phyloP scores from a whole-genome alignment of 169 alveolate genomes.

The Eimeria falciformis region DNA sequence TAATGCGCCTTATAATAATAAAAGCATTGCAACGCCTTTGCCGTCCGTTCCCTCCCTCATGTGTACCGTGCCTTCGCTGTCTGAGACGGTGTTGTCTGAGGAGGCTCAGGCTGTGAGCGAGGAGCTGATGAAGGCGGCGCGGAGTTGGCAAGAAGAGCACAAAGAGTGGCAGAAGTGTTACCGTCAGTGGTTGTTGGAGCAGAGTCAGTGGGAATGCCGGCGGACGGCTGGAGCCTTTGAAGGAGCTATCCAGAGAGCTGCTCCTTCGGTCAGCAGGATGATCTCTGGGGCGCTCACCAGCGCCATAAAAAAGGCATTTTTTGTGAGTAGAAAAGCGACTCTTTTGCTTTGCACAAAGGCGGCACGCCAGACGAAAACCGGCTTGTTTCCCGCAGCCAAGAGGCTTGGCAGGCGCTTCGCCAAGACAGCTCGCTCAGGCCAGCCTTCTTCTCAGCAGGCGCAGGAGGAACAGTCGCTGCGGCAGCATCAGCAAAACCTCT shows the following conservation, averaged over 20 bases:
- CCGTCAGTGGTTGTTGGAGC: not conserved
- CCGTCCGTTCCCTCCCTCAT: no score
- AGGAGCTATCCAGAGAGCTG: not conserved
- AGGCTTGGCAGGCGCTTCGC: not conserved
- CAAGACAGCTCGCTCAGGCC: not conserved
- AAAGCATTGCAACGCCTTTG: no score
- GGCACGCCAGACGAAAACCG: not conserved
- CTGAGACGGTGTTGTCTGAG: not conserved
- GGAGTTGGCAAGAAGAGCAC: not conserved
- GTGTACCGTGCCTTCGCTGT: no score
- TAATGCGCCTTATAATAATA: no score
- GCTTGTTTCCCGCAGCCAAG: not conserved
- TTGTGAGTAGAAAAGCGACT: not conserved
- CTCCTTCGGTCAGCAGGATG: not conserved
- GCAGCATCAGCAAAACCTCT: not conserved
- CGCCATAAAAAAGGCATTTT: not conserved
- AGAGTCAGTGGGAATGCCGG: not conserved
- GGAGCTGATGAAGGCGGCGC: not conserved
- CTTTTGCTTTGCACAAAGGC: not conserved
- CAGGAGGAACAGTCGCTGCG: not conserved
- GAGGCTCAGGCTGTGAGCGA: not conserved
- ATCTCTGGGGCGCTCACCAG: not conserved
- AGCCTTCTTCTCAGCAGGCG: not conserved
- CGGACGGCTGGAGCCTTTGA: not conserved
- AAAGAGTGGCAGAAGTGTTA: not conserved